These are phyloP conservation scores for Pisolithus orientalis DNA, from an alignment of 768 basidiomycete species.

Conservation along the genomic window DNA sequence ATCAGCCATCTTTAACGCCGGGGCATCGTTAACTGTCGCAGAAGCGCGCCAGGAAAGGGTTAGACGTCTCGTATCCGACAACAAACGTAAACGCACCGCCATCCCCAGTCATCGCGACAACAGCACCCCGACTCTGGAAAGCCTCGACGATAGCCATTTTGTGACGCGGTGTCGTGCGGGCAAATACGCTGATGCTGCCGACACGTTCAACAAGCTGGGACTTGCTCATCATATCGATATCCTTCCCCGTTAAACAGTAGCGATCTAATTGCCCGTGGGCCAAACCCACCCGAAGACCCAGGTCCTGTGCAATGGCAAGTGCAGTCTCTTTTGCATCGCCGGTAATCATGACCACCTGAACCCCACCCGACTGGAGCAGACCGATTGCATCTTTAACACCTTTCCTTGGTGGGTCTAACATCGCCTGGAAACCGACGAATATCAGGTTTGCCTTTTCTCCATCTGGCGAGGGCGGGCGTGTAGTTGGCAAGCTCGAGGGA, in stretches of 20 bases:
- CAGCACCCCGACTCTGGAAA: constrained; percentile 80
- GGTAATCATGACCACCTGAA: constrained; percentile 98
- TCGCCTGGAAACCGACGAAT: constrained; percentile 91
- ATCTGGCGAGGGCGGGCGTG: constrained; percentile 27
- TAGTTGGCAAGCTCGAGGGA: constrained; percentile 18
- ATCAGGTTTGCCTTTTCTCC: constrained; percentile 52
- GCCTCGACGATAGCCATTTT: constrained; percentile 98
- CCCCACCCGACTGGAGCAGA: constrained; percentile 75
- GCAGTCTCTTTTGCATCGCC: constrained; percentile 93
- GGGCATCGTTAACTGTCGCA: constrained; percentile 82
- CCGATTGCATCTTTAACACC: constrained; percentile 90
- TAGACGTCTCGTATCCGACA: not conserved
- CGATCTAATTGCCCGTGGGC: constrained; percentile 22
- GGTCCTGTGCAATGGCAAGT: constrained; percentile 75
- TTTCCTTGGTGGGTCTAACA: constrained; percentile 90
- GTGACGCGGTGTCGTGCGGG: constrained; percentile 91
- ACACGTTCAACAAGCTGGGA: constrained; percentile 79
- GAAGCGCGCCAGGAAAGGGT: not conserved
- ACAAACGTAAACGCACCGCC: constrained; percentile 56
- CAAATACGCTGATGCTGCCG: constrained; percentile 81
- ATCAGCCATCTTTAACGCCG: constrained; percentile 95
- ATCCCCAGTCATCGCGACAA: constrained; percentile 98
- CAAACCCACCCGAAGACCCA: constrained; percentile 69
- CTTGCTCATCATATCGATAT: constrained; percentile 80
- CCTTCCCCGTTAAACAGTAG: constrained; percentile 72